Conservation (phyloP, 768 basidiomycete genomes). For the Boletus reticuloceps region DNA sequence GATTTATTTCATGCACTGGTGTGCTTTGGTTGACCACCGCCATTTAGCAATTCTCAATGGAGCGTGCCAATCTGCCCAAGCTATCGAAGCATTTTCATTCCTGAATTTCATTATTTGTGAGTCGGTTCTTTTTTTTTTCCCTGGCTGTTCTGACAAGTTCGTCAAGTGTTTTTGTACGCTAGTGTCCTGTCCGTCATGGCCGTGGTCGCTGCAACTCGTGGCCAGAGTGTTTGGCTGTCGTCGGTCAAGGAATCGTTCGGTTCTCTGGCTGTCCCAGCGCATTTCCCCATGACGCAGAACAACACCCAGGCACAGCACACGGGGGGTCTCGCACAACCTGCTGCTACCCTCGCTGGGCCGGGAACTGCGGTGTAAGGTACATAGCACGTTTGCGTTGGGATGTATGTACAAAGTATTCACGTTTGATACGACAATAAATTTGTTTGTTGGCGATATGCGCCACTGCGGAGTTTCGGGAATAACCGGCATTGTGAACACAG, state of each 20-base stretch:
- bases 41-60: constrained; percentile 7
- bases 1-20: neutral
- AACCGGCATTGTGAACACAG: constrained; percentile 19
- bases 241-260: constrained; percentile 32
- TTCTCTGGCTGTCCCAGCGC: constrained; percentile 4
- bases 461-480: constrained; percentile 32
- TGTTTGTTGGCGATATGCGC: neutral
- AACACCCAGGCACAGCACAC: neutral
- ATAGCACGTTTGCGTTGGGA: too few relatives aligned
- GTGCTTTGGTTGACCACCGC: neutral
- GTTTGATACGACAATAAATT: too few relatives aligned
- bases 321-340: neutral
- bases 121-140: constrained; percentile 2
- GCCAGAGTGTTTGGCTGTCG: constrained; percentile 31
- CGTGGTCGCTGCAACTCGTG: constrained; percentile 26
- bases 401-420: too few relatives aligned
- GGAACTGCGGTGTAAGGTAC: too few relatives aligned
- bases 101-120: constrained; percentile 35
- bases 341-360: too few relatives aligned
- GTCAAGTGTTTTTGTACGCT: constrained; percentile 34
- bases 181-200: constrained; percentile 22
- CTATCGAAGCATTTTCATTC: constrained; percentile 35
- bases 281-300: constrained; percentile 19
- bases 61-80: constrained; percentile 31
- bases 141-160: neutral